Evolutionary conservation across 2,329 filamentous ascomycete species (phyloP).

Genomic region (Pseudophaeomoniella oleicola): DNA sequence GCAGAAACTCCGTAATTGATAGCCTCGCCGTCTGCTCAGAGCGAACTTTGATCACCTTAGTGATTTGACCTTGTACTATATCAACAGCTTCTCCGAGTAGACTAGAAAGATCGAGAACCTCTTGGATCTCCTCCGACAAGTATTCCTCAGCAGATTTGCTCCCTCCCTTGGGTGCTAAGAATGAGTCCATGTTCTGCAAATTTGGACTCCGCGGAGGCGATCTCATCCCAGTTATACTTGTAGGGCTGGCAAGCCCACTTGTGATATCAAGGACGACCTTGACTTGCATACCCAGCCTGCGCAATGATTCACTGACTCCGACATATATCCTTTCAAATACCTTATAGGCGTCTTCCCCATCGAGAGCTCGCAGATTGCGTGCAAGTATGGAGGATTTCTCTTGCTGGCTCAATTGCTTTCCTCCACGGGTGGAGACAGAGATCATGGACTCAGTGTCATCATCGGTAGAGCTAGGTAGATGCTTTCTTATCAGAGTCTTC

Average conservation of each 20-base stretch:
- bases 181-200: conserved; percentile 26
- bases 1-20: conserved; percentile 41
- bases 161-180: conserved; percentile 15
- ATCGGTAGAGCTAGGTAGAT: conserved; percentile 82
- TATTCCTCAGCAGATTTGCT: neutral
- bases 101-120: conserved; percentile 51
- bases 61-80: conserved; percentile 49
- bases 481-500: conserved; percentile 66
- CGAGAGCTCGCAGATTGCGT: conserved; percentile 71
- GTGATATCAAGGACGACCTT: conserved; percentile 93
- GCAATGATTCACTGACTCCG: conserved; percentile 70
- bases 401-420: conserved; percentile 57
- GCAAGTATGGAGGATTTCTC: conserved; percentile 83
- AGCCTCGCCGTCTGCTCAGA: conserved; percentile 44
- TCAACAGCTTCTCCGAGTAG: conserved; percentile 53
- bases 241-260: conserved; percentile 39
- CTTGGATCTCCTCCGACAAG: conserved; percentile 41
- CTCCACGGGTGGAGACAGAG: conserved; percentile 63
- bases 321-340: conserved; percentile 74
- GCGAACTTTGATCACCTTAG: conserved; percentile 48
- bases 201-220: conserved; percentile 35
- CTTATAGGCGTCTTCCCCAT: conserved; percentile 69
- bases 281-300: conserved; percentile 75
- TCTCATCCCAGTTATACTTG: conserved; percentile 20
- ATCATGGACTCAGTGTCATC: conserved; percentile 86